Conservation (phyloP, 208 protist species). For the Phytomonas francai region DNA sequence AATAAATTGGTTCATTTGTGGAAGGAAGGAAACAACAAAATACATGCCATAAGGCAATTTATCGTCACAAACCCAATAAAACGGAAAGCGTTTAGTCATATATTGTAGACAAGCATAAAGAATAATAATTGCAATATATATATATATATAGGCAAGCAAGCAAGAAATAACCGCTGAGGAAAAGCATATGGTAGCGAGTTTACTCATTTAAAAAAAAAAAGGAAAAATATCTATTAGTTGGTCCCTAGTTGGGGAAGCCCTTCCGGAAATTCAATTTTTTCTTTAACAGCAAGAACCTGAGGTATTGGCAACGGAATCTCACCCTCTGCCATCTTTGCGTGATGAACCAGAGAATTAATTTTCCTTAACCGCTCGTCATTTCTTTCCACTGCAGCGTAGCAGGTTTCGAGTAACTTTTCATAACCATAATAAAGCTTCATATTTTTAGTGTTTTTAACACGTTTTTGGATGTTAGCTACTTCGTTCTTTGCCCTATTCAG, state of each 20-base stretch:
- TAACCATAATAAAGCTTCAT: slow-evolving; percentile 28
- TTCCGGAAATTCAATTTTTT: slow-evolving; percentile 5
- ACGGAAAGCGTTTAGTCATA: neutral
- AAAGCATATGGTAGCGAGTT: neutral
- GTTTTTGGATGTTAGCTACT: slow-evolving; percentile 11
- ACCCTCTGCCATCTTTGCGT: slow-evolving; percentile 20
- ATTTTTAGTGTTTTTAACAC: slow-evolving; percentile 18
- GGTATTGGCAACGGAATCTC: slow-evolving; percentile 17
- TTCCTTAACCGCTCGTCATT: slow-evolving; percentile 36
- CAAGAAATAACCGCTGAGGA: slow-evolving; percentile 13
- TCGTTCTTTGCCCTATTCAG: slow-evolving; percentile 10
- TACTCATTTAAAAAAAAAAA: slow-evolving; percentile 16
- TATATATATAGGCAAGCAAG: slow-evolving; percentile 1
- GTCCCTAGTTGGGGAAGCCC: neutral
- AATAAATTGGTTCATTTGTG: slow-evolving; percentile 7
- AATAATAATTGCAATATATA: slow-evolving; percentile 9
- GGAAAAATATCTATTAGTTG: slow-evolving; percentile 9
- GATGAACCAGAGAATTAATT: slow-evolving; percentile 58
- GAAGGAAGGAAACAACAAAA: slow-evolving; percentile 2
- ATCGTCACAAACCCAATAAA: neutral
- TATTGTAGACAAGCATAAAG: neutral
- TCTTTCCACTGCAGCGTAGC: slow-evolving; percentile 17
- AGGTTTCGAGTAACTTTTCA: slow-evolving; percentile 28
- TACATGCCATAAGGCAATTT: neutral
- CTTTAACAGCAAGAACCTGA: slow-evolving; percentile 24